Evolutionary conservation across 148 eudicot species (phyloP).

Genomic region (Vaccinium corymbosum): DNA sequence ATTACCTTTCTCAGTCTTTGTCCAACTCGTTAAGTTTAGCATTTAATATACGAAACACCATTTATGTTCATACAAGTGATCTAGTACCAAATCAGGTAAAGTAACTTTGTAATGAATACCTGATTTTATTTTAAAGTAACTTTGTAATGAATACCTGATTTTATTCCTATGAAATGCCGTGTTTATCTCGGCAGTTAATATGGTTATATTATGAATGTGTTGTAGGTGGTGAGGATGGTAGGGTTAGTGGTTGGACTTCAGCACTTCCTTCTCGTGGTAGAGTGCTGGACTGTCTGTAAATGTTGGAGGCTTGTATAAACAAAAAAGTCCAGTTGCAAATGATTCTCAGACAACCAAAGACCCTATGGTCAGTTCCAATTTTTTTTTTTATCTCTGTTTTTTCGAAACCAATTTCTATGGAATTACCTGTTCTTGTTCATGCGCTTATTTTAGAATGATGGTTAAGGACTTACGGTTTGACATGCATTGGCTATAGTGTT

Average conservation of each 20-base stretch:
- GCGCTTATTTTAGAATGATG: no score
- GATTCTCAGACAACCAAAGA: constrained; percentile 47
- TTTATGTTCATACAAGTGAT: background rate
- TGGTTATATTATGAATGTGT: background rate
- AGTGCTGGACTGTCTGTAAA: constrained; percentile 24
- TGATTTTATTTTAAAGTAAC: no score
- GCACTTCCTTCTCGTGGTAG: constrained; percentile 59
- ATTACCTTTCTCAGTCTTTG: background rate
- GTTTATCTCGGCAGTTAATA: background rate
- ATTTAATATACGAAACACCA: background rate
- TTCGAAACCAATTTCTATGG: background rate
- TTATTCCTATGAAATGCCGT: background rate
- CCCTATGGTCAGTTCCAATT: constrained; percentile 28
- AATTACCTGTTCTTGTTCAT: background rate
- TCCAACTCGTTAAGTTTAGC: background rate
- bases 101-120: background rate
- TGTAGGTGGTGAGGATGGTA: constrained; percentile 65
- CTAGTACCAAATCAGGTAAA: background rate
- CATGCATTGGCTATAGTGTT: background rate
- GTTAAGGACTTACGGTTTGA: background rate
- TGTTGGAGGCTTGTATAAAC: constrained; percentile 51
- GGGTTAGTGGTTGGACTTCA: constrained; percentile 52
- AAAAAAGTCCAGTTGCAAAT: constrained; percentile 49
- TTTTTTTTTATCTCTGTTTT: background rate
- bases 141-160: background rate